Evolutionary conservation across 768 basidiomycete genomes (phyloP).

Genomic region (Mycena latifolia): DNA sequence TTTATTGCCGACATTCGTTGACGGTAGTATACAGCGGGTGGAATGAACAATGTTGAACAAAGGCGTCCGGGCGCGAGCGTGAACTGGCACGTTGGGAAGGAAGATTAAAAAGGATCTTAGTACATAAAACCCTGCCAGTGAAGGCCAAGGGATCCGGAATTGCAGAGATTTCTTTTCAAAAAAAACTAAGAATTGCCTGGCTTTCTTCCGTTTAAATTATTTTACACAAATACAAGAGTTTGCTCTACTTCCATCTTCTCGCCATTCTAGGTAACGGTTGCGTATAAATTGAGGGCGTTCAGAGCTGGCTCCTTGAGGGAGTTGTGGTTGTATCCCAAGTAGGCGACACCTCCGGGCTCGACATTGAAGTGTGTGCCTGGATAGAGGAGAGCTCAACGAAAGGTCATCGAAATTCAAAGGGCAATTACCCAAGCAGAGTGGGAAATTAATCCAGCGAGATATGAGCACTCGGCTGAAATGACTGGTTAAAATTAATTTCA

Average conservation of each 20-base stretch:
- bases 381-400: background rate
- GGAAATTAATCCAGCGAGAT: conserved; percentile 84
- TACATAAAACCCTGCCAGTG: no score
- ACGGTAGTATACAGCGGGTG: no score
- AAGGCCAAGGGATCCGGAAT: no score
- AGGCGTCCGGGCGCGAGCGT: no score
- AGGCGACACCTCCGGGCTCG: conserved; percentile 86
- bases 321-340: conserved; percentile 88
- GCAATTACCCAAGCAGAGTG: conserved; percentile 65
- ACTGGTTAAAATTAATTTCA: conserved; percentile 32
- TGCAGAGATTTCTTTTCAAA: no score
- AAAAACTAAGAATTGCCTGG: no score
- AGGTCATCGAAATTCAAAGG: background rate
- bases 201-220: no score
- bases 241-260: background rate
- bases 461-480: conserved; percentile 85
- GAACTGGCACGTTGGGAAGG: no score
- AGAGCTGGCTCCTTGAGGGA: conserved; percentile 83
- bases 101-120: no score
- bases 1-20: background rate
- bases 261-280: background rate
- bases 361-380: conserved; percentile 84
- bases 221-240: background rate
- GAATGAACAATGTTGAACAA: no score
- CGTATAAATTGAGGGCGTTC: conserved; percentile 73